Percentiles rank a stretch among this genome's conserved stretches.
phyloP scores from a whole-genome alignment of 768 basidiomycete species.

The Naganishia antarctica region DNA sequence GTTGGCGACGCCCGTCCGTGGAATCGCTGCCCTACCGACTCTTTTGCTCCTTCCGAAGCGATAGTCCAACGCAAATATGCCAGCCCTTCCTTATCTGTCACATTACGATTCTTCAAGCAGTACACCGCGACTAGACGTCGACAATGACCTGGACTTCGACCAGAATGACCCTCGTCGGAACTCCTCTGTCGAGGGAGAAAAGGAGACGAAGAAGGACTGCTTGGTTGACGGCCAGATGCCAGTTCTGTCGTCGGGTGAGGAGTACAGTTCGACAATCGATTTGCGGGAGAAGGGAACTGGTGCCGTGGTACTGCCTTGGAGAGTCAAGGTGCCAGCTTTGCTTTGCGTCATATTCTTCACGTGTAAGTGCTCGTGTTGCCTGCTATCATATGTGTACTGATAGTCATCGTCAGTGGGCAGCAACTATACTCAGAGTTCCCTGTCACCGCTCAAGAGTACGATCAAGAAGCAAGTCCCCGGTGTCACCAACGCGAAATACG shows the following conservation, averaged over 20 bases:
- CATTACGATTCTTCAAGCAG: too few relatives aligned
- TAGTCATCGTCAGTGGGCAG: not conserved
- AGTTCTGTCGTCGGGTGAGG: not conserved
- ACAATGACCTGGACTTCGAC: not conserved
- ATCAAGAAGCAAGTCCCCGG: conserved; percentile 26
- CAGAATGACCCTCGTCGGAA: not conserved
- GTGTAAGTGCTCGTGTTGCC: conserved; percentile 1
- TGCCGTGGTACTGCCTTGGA: conserved; percentile 21
- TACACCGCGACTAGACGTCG: too few relatives aligned
- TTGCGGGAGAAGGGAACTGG: not conserved
- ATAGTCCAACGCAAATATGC: too few relatives aligned
- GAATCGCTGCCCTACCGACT: too few relatives aligned
- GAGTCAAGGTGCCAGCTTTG: conserved; percentile 21
- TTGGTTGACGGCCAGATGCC: not conserved
- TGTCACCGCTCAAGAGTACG: conserved; percentile 18
- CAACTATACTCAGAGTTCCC: conserved; percentile 7
- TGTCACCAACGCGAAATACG: conserved; percentile 38
- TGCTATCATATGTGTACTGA: too few relatives aligned
- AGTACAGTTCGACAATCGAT: not conserved
- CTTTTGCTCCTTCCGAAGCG: too few relatives aligned
- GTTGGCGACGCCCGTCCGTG: too few relatives aligned
- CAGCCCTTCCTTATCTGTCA: too few relatives aligned
- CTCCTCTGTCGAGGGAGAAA: not conserved
- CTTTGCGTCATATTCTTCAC: conserved; percentile 22
- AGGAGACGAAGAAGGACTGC: not conserved